Percentiles rank a stretch among this genome's conserved stretches.
Evolutionary conservation across 768 basidiomycete genomes (phyloP).

Genomic region (Boletus edulis): DNA sequence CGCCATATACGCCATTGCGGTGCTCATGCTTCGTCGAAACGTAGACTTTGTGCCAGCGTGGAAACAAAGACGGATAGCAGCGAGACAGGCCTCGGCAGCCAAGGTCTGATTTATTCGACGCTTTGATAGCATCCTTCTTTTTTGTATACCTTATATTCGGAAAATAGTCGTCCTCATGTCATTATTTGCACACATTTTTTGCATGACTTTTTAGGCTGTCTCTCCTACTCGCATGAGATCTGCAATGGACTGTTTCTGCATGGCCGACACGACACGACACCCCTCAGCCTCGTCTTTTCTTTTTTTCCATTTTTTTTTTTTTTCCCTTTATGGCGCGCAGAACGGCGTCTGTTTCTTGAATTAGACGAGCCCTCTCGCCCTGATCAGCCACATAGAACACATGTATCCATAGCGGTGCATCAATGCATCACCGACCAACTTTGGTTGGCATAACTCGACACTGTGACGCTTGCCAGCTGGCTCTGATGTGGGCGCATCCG

Average conservation of each 20-base stretch:
- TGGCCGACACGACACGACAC: not conserved
- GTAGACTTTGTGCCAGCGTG: constrained; percentile 34
- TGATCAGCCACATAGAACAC: too few species aligned
- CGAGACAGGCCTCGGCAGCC: constrained; percentile 13
- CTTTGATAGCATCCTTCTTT: constrained; percentile 16
- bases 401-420: too few species aligned
- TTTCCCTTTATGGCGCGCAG: too few species aligned
- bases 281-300: not conserved
- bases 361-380: too few species aligned
- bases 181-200: not conserved
- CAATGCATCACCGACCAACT: too few species aligned
- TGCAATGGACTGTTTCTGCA: constrained; percentile 11
- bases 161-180: constrained; percentile 1
- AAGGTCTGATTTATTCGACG: constrained; percentile 18
- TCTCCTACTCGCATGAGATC: not conserved
- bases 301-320: too few species aligned
- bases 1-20: constrained; percentile 30
- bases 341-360: not conserved
- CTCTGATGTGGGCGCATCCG: too few species aligned
- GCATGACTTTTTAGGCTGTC: not conserved
- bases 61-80: constrained; percentile 31
- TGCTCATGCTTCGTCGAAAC: constrained; percentile 28
- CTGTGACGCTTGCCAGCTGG: too few species aligned
- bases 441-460: too few species aligned
- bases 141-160: constrained; percentile 23